These are phyloP conservation scores for Mangifera indica DNA, from an alignment of 345 rosid genomes.

Conservation along the genomic window DNA sequence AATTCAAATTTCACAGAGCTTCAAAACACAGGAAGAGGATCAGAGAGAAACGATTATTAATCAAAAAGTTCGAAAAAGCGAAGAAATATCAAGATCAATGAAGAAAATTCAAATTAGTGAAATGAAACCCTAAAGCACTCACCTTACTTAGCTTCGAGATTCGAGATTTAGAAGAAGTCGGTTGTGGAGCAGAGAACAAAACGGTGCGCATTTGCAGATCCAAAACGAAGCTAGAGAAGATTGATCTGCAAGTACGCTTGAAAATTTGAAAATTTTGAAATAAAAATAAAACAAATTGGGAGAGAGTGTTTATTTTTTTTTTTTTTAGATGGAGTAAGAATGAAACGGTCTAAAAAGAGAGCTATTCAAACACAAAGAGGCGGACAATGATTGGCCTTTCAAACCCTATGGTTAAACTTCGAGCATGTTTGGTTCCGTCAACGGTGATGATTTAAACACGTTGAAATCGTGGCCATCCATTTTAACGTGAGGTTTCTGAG, in stretches of 20 bases:
- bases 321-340: constrained; percentile 25
- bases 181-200: constrained; percentile 12
- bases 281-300: neutral
- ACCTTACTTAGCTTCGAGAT: constrained; percentile 41
- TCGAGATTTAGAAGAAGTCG: constrained; percentile 8
- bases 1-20: constrained; percentile 4
- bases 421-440: constrained; percentile 23
- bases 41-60: neutral
- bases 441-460: constrained; percentile 31
- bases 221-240: constrained; percentile 13
- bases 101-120: constrained; percentile 19
- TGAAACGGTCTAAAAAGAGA: constrained; percentile 45
- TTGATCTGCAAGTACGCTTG: constrained; percentile 30
- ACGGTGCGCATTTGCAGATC: constrained; percentile 46
- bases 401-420: constrained; percentile 51
- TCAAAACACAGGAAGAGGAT: neutral
- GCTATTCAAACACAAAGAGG: constrained; percentile 63
- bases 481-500: constrained; percentile 11
- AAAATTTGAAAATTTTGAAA: neutral
- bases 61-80: neutral
- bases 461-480: constrained; percentile 37
- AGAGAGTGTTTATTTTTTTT: no score
- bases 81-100: constrained; percentile 22
- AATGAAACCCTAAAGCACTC: constrained; percentile 13
- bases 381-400: constrained; percentile 44